phyloP scores from a whole-genome alignment of 345 rosid genomes.

The Nasturtium officinale region DNA sequence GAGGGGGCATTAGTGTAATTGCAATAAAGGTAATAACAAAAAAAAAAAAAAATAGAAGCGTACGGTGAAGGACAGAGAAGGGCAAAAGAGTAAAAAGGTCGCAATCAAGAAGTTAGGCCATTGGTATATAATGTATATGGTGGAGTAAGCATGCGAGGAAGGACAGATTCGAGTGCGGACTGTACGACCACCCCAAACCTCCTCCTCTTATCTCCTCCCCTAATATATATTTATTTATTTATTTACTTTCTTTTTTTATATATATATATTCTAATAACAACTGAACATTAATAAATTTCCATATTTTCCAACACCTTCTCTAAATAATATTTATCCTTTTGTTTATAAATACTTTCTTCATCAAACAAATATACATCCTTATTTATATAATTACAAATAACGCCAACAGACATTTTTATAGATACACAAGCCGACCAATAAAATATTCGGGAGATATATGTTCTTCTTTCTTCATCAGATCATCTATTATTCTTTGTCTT shows the following conservation, averaged over 20 bases:
- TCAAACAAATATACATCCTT: not conserved
- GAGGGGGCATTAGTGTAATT: slow-evolving; percentile 12
- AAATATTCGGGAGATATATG: slow-evolving; percentile 15
- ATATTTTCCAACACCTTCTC: slow-evolving; percentile 2
- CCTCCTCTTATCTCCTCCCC: too few species aligned
- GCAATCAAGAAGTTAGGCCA: slow-evolving; percentile 40
- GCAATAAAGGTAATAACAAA: too few species aligned
- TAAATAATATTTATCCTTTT: slow-evolving; percentile 3
- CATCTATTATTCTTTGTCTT: slow-evolving; percentile 20
- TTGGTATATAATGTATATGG: slow-evolving; percentile 10
- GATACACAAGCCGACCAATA: slow-evolving; percentile 19
- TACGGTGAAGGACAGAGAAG: slow-evolving; percentile 43
- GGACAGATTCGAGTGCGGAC: slow-evolving; percentile 45
- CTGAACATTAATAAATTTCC: too few species aligned
- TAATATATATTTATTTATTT: too few species aligned
- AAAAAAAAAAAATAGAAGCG: slow-evolving; percentile 18
- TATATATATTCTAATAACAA: too few species aligned
- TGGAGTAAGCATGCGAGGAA: slow-evolving; percentile 49
- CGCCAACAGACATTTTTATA: not conserved
- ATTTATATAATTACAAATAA: not conserved
- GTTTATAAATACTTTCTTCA: not conserved
- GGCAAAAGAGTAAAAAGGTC: slow-evolving; percentile 38
- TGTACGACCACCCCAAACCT: too few species aligned
- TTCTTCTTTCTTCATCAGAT: not conserved
- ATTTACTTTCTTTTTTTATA: too few species aligned